Conservation (phyloP, 148 eudicot species). For the Chenopodium album region DNA sequence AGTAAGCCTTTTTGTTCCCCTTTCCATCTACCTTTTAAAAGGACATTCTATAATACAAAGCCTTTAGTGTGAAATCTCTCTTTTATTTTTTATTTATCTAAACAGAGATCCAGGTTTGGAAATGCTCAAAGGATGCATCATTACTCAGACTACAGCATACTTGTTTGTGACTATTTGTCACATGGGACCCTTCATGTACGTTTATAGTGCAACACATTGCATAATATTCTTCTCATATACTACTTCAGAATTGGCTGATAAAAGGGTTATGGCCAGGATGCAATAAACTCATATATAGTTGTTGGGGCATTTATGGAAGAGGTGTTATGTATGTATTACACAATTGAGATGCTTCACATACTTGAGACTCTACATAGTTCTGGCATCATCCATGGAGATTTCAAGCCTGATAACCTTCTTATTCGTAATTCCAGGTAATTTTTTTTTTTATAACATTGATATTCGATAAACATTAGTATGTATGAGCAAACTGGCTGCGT, state of each 20-base stretch:
- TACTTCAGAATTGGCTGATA: constrained; percentile 16
- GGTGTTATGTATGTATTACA: constrained; percentile 81
- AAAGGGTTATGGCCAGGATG: constrained; percentile 59
- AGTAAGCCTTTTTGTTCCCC: constrained; percentile 40
- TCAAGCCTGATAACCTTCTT: constrained; percentile 97
- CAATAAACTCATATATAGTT: constrained; percentile 74
- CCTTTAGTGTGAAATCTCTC: constrained; percentile 23
- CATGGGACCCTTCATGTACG: constrained; percentile 93
- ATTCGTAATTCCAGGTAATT: constrained; percentile 81
- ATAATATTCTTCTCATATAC: constrained; percentile 2
- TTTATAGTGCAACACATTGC: constrained; percentile 21
- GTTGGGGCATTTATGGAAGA: constrained; percentile 77
- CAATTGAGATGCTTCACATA: constrained; percentile 89
- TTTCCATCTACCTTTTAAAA: constrained; percentile 3
- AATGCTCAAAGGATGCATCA: constrained; percentile 77
- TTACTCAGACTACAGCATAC: constrained; percentile 83
- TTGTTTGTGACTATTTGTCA: constrained; percentile 73
- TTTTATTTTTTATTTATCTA: too few relatives aligned
- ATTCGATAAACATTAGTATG: neutral
- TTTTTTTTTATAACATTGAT: constrained; percentile 4
- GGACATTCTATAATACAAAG: neutral
- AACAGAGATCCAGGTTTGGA: constrained; percentile 78
- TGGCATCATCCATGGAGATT: constrained; percentile 87
- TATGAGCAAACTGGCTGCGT: neutral
- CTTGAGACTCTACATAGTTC: constrained; percentile 76